These are phyloP conservation scores for Nannochloris sp. DNA, from an alignment of 139 green algal genomes.

Conservation along the genomic window DNA sequence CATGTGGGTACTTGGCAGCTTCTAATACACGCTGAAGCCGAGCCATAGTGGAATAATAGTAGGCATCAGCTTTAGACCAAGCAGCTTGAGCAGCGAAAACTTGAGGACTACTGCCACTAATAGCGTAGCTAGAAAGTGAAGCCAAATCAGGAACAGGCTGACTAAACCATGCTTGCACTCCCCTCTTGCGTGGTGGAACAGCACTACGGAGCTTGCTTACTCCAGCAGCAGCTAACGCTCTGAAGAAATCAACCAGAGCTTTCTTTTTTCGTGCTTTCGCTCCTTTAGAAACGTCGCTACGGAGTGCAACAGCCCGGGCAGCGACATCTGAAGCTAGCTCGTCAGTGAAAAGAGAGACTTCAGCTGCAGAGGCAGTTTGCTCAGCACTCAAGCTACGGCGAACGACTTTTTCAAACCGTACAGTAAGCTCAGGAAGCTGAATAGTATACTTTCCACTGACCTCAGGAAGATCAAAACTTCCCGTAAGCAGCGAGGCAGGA, in stretches of 20 bases:
- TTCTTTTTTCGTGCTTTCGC: slow-evolving; percentile 83
- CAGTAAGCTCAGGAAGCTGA: slow-evolving; percentile 11
- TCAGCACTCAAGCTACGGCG: neutral
- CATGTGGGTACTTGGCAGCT: slow-evolving; percentile 44
- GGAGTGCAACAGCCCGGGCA: slow-evolving; percentile 43
- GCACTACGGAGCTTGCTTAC: slow-evolving; percentile 44
- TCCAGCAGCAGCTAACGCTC: slow-evolving; percentile 54
- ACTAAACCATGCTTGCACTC: slow-evolving; percentile 34
- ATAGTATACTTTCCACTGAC: slow-evolving; percentile 15
- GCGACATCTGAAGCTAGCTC: slow-evolving; percentile 46
- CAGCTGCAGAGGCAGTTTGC: neutral
- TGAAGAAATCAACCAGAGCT: slow-evolving; percentile 60
- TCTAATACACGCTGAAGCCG: slow-evolving; percentile 75
- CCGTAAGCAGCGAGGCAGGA: neutral
- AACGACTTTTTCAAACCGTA: neutral
- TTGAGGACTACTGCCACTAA: neutral
- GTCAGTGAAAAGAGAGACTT: slow-evolving; percentile 26
- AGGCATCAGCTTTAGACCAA: slow-evolving; percentile 63
- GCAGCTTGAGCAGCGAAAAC: neutral
- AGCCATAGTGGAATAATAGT: slow-evolving; percentile 76
- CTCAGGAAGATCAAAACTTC: neutral
- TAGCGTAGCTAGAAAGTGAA: neutral
- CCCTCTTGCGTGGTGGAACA: slow-evolving; percentile 50
- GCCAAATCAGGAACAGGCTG: slow-evolving; percentile 11
- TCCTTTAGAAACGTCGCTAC: slow-evolving; percentile 51